Evolutionary conservation across 305 asterid genomes (phyloP).

Genomic region (Fraxinus angustifolia): DNA sequence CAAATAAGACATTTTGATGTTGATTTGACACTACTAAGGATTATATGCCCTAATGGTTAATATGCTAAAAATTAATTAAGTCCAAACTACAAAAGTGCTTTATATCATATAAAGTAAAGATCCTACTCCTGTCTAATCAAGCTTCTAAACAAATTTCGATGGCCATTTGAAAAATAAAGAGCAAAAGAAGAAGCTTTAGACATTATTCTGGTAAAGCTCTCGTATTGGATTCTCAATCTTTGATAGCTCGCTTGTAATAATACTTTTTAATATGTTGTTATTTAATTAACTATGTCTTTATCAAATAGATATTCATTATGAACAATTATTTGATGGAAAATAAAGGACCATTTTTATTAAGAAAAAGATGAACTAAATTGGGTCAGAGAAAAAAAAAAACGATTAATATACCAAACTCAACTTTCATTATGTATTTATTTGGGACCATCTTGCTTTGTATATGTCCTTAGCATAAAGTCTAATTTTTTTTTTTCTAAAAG

Average conservation of each 20-base stretch:
- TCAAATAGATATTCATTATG: slow-evolving; percentile 21
- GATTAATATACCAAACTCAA: not conserved
- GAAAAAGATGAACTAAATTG: not conserved
- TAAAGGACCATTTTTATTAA: slow-evolving; percentile 18
- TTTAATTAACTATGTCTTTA: slow-evolving; percentile 20
- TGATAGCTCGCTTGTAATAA: slow-evolving; percentile 6
- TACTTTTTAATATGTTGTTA: not conserved
- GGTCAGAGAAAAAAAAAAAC: not conserved
- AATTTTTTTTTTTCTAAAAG: not conserved
- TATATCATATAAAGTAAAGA: slow-evolving; percentile 25
- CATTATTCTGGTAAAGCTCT: slow-evolving; percentile 26
- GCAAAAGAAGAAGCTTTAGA: slow-evolving; percentile 14
- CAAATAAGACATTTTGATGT: slow-evolving; percentile 16
- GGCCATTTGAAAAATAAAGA: slow-evolving; percentile 7
- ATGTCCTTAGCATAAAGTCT: not conserved
- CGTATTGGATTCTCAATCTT: slow-evolving; percentile 1
- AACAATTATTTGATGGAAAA: slow-evolving; percentile 24
- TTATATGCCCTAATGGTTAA: slow-evolving; percentile 3
- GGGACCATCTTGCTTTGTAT: not conserved
- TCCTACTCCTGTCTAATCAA: slow-evolving; percentile 41
- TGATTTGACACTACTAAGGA: slow-evolving; percentile 21
- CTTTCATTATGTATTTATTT: not conserved
- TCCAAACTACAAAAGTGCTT: slow-evolving; percentile 30
- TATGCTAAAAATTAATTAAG: not conserved
- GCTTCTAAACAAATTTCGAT: slow-evolving; percentile 24